phyloP scores from a whole-genome alignment of 2,329 filamentous ascomycete species.

The Colletotrichum siamense region DNA sequence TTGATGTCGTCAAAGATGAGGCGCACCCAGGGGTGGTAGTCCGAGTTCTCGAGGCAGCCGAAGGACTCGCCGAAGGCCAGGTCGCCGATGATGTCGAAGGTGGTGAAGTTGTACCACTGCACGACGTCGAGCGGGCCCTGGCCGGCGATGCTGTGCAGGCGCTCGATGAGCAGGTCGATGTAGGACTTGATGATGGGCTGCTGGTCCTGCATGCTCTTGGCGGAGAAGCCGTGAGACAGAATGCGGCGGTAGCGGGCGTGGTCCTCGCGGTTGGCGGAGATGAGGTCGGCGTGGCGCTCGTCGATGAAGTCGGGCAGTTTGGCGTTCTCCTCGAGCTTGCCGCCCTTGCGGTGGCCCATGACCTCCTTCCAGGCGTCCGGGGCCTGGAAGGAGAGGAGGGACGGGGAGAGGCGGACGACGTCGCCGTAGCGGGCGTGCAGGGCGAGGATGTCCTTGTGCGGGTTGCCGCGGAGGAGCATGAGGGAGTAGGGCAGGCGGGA shows the following conservation, averaged over 20 bases:
- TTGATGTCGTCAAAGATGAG: conserved; percentile 25
- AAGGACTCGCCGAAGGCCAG: conserved; percentile 35
- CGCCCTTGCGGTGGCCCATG: conserved; percentile 31
- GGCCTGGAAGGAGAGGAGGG: conserved; percentile 42
- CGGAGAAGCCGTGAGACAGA: conserved; percentile 28
- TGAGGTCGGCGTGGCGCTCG: conserved; percentile 23
- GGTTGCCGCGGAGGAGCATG: conserved; percentile 24
- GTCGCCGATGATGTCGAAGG: conserved; percentile 36
- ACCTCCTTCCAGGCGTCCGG: conserved; percentile 44
- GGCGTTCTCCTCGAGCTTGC: background rate
- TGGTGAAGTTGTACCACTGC: conserved; percentile 31
- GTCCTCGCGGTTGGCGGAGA: background rate
- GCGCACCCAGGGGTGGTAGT: conserved; percentile 17
- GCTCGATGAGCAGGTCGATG: conserved; percentile 41
- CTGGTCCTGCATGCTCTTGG: conserved; percentile 28
- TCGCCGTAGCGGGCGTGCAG: conserved; percentile 30
- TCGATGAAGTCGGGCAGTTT: background rate
- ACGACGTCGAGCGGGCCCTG: conserved; percentile 26
- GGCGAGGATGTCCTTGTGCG: conserved; percentile 29
- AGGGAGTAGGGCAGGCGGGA: conserved; percentile 6
- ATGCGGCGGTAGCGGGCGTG: conserved; percentile 20
- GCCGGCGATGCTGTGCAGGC: conserved; percentile 34
- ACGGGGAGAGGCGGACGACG: conserved; percentile 44
- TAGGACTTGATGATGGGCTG: conserved; percentile 38
- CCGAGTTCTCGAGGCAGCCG: conserved; percentile 26